Evolutionary conservation across 768 basidiomycete species (phyloP).

Genomic region (Boletus tomentosulus): DNA sequence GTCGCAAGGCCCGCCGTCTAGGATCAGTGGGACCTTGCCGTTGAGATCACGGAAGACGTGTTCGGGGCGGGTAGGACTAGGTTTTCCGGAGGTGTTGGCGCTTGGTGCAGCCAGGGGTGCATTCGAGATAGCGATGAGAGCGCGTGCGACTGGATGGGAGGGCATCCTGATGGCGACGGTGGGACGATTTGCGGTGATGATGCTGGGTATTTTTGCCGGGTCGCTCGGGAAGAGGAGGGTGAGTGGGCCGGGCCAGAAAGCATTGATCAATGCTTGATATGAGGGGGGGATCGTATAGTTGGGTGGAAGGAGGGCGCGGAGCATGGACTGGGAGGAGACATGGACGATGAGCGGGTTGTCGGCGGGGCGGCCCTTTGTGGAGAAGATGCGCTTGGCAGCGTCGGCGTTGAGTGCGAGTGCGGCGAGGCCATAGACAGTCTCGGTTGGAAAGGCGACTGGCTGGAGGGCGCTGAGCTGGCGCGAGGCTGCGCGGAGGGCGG

Average conservation of each 20-base stretch:
- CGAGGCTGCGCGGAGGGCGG: conserved; percentile 54
- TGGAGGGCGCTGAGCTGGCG: conserved; percentile 44
- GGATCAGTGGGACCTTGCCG: conserved; percentile 69
- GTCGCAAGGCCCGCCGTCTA: conserved; percentile 89
- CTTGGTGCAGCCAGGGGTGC: conserved; percentile 90
- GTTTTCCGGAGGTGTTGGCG: conserved; percentile 91
- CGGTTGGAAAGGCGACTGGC: conserved; percentile 89
- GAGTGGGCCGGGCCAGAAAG: conserved; percentile 94
- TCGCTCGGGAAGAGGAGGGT: conserved; percentile 86
- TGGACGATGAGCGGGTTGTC: conserved; percentile 99
- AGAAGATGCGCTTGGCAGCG: conserved; percentile 74
- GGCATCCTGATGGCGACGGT: conserved; percentile 94
- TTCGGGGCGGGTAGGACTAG: conserved; percentile 85
- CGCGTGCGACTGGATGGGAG: conserved; percentile 87
- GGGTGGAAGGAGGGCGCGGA: conserved; percentile 66
- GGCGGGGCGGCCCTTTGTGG: conserved; percentile 84
- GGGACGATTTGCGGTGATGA: conserved; percentile 74
- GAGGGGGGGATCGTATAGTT: conserved; percentile 55
- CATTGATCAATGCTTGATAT: conserved; percentile 71
- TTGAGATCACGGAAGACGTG: conserved; percentile 80
- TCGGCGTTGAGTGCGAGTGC: conserved; percentile 66
- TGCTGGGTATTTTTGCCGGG: conserved; percentile 54
- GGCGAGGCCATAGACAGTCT: conserved; percentile 98
- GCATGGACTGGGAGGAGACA: conserved; percentile 82
- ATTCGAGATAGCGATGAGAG: conserved; percentile 72